Percentiles rank a stretch among this genome's conserved stretches.
Evolutionary conservation across 169 alveolate genomes (phyloP).

Genomic region (Plasmodium yoelii): DNA sequence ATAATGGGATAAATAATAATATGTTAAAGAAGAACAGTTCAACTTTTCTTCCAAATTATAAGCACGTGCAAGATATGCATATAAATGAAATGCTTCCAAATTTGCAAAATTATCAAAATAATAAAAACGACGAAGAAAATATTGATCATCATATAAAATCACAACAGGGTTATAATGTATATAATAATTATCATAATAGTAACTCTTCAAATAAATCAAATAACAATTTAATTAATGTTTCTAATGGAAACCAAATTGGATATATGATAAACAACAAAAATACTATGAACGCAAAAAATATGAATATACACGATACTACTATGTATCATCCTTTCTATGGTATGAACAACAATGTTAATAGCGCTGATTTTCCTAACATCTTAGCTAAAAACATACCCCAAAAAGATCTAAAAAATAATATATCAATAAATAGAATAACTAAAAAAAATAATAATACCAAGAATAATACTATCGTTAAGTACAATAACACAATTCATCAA

Average conservation of each 20-base stretch:
- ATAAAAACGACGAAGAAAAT: slow-evolving; percentile 27
- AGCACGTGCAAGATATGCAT: slow-evolving; percentile 21
- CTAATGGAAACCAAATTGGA: slow-evolving; percentile 1
- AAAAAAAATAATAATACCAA: slow-evolving; percentile 12
- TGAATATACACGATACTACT: background rate
- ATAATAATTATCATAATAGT: slow-evolving; percentile 17
- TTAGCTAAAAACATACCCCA: slow-evolving; percentile 2
- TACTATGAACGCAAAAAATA: slow-evolving; percentile 18
- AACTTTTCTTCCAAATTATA: background rate
- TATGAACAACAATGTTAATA: slow-evolving; percentile 9
- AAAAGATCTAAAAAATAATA: slow-evolving; percentile 9
- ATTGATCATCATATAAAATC: slow-evolving; percentile 21
- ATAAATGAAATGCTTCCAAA: slow-evolving; percentile 17
- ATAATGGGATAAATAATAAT: slow-evolving; percentile 3
- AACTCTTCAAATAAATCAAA: slow-evolving; percentile 10
- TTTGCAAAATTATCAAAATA: slow-evolving; percentile 1
- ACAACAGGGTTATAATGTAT: slow-evolving; percentile 17
- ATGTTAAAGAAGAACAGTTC: slow-evolving; percentile 9
- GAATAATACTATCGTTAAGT: background rate
- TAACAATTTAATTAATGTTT: background rate
- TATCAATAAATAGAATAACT: background rate
- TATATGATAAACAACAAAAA: background rate
- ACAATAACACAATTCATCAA: background rate
- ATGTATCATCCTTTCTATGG: slow-evolving; percentile 24
- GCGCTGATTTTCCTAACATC: background rate